Evolutionary conservation across 2,329 filamentous ascomycete species (phyloP).

Genomic region (Trichoderma pleuroti): DNA sequence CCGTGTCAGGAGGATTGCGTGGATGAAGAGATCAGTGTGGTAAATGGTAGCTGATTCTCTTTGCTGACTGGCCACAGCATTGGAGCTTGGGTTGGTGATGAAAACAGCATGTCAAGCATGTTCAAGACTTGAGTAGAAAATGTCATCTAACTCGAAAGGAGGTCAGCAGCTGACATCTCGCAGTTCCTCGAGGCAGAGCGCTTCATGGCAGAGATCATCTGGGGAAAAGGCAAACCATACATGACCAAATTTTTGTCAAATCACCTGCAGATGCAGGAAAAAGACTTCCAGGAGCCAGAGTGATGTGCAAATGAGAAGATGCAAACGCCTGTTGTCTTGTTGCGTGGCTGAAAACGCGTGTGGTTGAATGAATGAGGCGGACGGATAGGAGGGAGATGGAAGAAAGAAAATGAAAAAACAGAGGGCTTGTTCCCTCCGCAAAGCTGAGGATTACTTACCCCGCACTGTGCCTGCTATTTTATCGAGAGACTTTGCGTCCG

Average conservation of each 20-base stretch:
- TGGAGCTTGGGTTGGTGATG: no score
- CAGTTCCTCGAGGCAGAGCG: background rate
- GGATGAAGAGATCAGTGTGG: background rate
- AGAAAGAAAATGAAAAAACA: background rate
- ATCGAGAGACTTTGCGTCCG: background rate
- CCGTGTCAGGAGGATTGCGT: background rate
- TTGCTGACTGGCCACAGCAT: background rate
- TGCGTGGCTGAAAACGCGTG: background rate
- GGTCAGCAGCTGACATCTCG: background rate
- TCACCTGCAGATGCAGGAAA: background rate
- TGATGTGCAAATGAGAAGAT: background rate
- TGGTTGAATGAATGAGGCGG: background rate
- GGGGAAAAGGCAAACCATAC: background rate
- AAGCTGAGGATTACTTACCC: background rate
- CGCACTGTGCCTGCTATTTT: background rate
- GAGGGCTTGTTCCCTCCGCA: background rate
- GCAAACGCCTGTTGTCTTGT: background rate
- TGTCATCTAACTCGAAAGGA: background rate
- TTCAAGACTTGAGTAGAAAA: background rate
- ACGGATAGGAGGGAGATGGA: background rate
- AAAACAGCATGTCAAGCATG: no score
- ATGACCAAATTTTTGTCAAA: background rate
- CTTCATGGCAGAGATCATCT: background rate
- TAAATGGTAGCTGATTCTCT: background rate
- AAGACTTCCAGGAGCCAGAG: background rate